Evolutionary conservation across 2,329 filamentous ascomycete species (phyloP).

Genomic region (Metarhizium sp.): DNA sequence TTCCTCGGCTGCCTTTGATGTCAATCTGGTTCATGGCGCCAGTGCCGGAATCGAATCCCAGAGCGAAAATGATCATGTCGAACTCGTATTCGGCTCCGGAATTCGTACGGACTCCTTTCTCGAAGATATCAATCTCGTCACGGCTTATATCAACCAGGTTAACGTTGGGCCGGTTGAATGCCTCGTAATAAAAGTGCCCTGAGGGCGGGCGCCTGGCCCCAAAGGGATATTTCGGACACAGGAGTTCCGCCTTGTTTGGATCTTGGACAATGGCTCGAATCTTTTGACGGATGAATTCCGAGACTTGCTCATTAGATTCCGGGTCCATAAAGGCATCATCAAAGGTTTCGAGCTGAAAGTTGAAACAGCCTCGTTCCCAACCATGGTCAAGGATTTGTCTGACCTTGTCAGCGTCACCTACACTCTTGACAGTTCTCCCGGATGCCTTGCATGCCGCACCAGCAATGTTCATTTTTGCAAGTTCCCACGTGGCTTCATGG

Average conservation of each 20-base stretch:
- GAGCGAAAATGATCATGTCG: conserved; percentile 11
- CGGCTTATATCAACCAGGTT: conserved; percentile 7
- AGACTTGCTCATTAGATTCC: conserved; percentile 7
- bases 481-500: too few relatives aligned
- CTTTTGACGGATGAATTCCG: conserved; percentile 8
- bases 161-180: conserved; percentile 9
- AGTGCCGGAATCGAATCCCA: conserved; percentile 8
- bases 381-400: too few relatives aligned
- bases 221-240: conserved; percentile 7
- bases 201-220: conserved; percentile 7
- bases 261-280: conserved; percentile 8
- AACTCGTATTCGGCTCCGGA: conserved; percentile 5
- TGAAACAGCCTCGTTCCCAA: background rate
- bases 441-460: too few relatives aligned
- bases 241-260: conserved; percentile 3
- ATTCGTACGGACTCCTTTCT: conserved; percentile 4
- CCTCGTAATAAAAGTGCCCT: conserved; percentile 9
- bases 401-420: too few relatives aligned
- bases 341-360: conserved; percentile 6
- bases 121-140: background rate
- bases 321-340: conserved; percentile 6
- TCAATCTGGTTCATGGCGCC: conserved; percentile 6
- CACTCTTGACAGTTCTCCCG: too few relatives aligned
- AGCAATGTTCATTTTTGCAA: too few relatives aligned
- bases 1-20: conserved; percentile 2